Evolutionary conservation across 129 eudicot genomes (phyloP), one percentile per base, ranked within the genome.

Genomic region (Saussurea involucrata): DNA sequence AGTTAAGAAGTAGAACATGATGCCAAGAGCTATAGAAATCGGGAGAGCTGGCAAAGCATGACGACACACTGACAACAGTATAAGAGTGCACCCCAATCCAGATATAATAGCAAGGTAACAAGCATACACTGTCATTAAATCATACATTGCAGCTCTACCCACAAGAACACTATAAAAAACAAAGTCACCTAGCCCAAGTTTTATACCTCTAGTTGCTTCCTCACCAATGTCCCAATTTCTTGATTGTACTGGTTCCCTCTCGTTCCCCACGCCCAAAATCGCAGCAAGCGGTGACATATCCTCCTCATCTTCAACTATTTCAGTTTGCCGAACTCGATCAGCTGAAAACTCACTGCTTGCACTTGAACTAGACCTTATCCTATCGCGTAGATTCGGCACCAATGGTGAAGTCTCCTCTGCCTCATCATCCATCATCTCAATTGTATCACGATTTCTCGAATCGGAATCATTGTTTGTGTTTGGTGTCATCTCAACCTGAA

Each of bases 61-160:
- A 25, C 95, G 99, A 76, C 80, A 90, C 67, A 95, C 95, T 20
- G 97, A 91, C 80, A 95, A 84, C 87, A 95, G 80, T 64, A 95
- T 88, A 28, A 95, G 91, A 28, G 99, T 95, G 78, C 99, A 95
- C 63, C 91, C 99, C 76, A 95, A 88, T 28, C 99, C 99, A 25
- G 95, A 95, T 76, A 95, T 90, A 63, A 95, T 95, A 9, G 95
- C 99, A 71, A 95, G 97, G 82, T 95, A 95, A 85, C 99, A 95
- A 44, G 99, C 99, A 84, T 92, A 95, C 11, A 95, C 99, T 3
- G 99, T 95, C 99, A 95, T 89, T n/a, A 95, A 57, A 90, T 95
- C 99, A 88, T 92, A 95, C 99, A 95, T 92, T 21, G 99, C 99
- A 42, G 99, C 99, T 71, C 99, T 88, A 70, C 99, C 99, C 76